Base-by-base conservation (phyloP, 2,329 filamentous ascomycete species). In the Colletotrichum paranaense region DNA sequence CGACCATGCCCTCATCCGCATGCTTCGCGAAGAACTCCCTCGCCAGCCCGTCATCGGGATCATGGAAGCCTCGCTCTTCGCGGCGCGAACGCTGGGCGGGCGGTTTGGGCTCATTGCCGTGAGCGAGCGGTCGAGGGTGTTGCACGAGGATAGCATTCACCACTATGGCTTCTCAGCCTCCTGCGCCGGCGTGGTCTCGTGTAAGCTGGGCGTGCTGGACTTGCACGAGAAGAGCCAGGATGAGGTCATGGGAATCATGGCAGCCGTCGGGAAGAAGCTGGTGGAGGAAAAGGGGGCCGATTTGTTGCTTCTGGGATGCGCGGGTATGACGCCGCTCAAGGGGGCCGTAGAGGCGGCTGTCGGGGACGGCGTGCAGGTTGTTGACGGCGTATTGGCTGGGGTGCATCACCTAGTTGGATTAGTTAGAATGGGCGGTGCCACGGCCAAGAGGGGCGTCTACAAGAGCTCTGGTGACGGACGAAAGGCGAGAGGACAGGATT, bases 41-140 rank as follows among this genome's bases (percentile, higher is more conserved):
- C 73, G 76, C 5, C 76, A 75, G 85, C 81, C 90, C 30, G 92
- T 94, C 5, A 92, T 90, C 0, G 95, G 96, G 5, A 98, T 98
- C 68, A 97, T 98, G 78, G 95, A 98, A 82, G 93, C 95, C 0
- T 78, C 76, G 46, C 76, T 71, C 1, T 71, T 71, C 12, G 68
- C 68, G 0, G 68, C 68, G 14, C 68, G 68, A 11, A 71, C 68
- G 9, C 46, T 71, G 5, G 68, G 68, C 3, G 68, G 68, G 11
- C 68, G 68, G 28, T 71, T 71, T 26, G 68, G 68, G 1, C 63
- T 71, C 28, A 35, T 71, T 14, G 68, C 68, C 1, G 68, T 71
- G 22, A 71, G 71, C 22, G 67, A 70, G 22, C 60, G 71, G n/a
- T 66, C 67, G 6, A 35, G 38, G 16, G 67, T 65, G 19, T 8